Evolutionary conservation across 257 asterid species (phyloP).

Genomic region (Hygrophila difformis): DNA sequence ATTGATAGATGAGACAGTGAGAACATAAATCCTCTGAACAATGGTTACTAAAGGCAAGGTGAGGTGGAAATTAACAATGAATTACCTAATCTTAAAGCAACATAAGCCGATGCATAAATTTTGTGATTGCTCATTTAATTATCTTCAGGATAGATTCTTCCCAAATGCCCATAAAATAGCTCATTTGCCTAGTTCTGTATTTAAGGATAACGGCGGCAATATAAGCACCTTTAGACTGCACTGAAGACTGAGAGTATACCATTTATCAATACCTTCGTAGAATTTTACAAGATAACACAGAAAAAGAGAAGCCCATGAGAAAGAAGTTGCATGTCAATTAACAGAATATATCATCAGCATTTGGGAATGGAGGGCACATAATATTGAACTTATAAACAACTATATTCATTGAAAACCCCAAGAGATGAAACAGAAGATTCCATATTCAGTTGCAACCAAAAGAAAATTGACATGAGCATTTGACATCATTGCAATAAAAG

Average conservation of each 20-base stretch:
- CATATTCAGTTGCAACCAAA: background rate
- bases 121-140: too few relatives aligned
- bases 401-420: background rate
- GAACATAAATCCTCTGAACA: too few relatives aligned
- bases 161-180: background rate
- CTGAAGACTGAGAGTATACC: background rate
- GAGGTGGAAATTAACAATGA: too few relatives aligned
- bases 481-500: background rate
- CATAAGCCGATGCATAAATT: background rate
- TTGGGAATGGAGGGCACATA: background rate
- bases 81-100: background rate
- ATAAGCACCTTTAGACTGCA: background rate
- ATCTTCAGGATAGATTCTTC: background rate
- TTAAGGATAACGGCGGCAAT: too few relatives aligned
- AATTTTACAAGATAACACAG: background rate
- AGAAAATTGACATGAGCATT: background rate
- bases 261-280: background rate
- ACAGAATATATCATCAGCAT: background rate
- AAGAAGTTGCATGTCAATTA: slow-evolving; percentile 6
- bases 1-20: too few relatives aligned
- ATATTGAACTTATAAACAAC: background rate
- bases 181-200: background rate
- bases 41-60: too few relatives aligned
- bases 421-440: background rate
- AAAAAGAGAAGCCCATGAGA: background rate